Percentiles rank a stretch among this genome's conserved stretches.
Evolutionary conservation across 805 yeast species (phyloP).

Genomic region (Wickerhamomyces rabaulensis): DNA sequence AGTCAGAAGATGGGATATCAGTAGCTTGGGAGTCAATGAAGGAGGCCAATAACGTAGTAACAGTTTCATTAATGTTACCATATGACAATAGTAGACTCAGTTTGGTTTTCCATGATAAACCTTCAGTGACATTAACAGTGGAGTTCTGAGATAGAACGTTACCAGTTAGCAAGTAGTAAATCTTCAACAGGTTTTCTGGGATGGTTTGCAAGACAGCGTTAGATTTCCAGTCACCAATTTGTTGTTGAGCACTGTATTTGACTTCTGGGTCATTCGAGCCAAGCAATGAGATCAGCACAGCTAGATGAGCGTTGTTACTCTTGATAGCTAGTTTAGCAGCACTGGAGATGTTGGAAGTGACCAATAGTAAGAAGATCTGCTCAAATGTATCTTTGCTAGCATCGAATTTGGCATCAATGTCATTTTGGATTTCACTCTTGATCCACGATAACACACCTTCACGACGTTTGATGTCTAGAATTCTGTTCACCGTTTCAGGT

Average conservation of each 20-base stretch:
- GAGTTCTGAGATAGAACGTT: constrained; percentile 27
- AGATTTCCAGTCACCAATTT: constrained; percentile 61
- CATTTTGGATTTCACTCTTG: constrained; percentile 31
- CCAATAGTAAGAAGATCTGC: constrained; percentile 41
- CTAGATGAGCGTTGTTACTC: constrained; percentile 63
- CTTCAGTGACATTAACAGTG: constrained; percentile 33
- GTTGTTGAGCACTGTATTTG: constrained; percentile 48
- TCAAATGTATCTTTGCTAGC: constrained; percentile 42
- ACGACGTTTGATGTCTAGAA: constrained; percentile 35
- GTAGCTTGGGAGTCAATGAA: constrained; percentile 19
- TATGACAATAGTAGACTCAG: constrained; percentile 60
- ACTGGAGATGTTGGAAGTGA: constrained; percentile 49
- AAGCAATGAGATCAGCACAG: constrained; percentile 60
- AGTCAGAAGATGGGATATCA: constrained; percentile 12
- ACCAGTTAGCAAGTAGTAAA: constrained; percentile 64
- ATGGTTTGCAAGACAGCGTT: constrained; percentile 36
- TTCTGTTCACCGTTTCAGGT: constrained; percentile 16
- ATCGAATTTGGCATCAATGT: constrained; percentile 28
- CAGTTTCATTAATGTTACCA: constrained; percentile 40
- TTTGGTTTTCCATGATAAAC: constrained; percentile 61
- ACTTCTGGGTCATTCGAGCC: constrained; percentile 68
- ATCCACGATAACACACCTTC: constrained; percentile 54
- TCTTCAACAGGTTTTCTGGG: constrained; percentile 49
- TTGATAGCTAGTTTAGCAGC: constrained; percentile 61
- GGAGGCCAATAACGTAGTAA: constrained; percentile 28